A percentile compares a stretch with the other conserved stretches of the same genome.
phyloP scores from a whole-genome alignment of 2,329 filamentous ascomycete genomes.

The Ilyonectria sp. region DNA sequence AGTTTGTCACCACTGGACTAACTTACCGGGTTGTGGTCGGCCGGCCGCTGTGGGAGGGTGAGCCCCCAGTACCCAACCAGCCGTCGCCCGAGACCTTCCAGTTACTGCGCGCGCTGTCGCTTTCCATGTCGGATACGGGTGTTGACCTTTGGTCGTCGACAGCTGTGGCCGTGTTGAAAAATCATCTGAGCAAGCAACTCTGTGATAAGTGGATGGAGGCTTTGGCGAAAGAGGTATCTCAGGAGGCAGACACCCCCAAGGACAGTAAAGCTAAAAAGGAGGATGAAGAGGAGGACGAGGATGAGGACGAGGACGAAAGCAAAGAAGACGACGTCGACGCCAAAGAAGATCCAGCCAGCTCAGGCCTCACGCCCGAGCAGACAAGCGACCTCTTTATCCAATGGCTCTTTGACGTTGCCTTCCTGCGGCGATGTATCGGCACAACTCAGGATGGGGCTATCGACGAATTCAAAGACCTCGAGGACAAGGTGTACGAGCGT shows the following conservation, averaged over 20 bases:
- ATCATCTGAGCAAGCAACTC: conserved; percentile 66
- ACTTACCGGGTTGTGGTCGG: conserved; percentile 68
- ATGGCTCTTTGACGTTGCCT: conserved; percentile 72
- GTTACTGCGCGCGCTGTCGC: conserved; percentile 76
- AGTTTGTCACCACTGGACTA: conserved; percentile 60
- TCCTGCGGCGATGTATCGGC: conserved; percentile 65
- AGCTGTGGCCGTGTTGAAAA: conserved; percentile 76
- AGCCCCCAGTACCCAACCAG: conserved; percentile 81
- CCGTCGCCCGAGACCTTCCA: conserved; percentile 83
- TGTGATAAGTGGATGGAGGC: conserved; percentile 63
- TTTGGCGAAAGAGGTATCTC: conserved; percentile 51
- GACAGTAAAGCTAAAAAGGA: conserved; percentile 17
- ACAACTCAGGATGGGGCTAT: conserved; percentile 41
- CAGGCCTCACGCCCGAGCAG: conserved; percentile 43
- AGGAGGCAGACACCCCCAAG: conserved; percentile 32
- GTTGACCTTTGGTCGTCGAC: conserved; percentile 85
- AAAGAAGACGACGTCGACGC: conserved; percentile 29
- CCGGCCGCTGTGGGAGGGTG: conserved; percentile 84
- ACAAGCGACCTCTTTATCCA: conserved; percentile 68
- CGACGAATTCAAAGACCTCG: conserved; percentile 60
- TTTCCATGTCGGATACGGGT: conserved; percentile 79
- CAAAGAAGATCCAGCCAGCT: not conserved
- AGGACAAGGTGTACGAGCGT: conserved; percentile 60
- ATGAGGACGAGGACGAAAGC: conserved; percentile 26
- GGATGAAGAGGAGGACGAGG: conserved; percentile 31